Percentiles rank a stretch among this genome's conserved stretches.
These are phyloP conservation scores for Pachysandra terminalis DNA, from an alignment of 164 flowering plant species.

Conservation along the genomic window DNA sequence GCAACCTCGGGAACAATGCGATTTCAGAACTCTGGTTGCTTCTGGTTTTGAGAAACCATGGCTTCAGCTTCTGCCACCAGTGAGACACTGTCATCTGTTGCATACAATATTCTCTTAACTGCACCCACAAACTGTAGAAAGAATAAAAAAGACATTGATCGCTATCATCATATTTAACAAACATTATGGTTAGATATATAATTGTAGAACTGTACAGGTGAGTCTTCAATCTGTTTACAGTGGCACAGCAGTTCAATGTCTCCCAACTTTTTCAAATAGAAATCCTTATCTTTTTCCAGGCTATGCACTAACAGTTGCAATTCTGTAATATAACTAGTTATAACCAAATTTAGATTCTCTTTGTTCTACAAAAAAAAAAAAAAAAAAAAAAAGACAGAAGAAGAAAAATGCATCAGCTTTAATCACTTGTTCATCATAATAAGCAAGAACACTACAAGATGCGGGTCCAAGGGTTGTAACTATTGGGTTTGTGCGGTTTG, in stretches of 20 bases:
- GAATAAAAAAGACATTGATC: background rate
- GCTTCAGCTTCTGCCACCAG: conserved; percentile 62
- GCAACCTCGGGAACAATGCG: conserved; percentile 44
- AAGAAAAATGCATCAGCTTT: background rate
- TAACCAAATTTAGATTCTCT: background rate
- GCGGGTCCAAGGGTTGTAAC: too few species aligned
- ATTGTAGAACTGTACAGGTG: conserved; percentile 30
- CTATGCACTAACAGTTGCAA: too few species aligned
- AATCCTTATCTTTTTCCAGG: too few species aligned
- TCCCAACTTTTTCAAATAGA: conserved; percentile 63
- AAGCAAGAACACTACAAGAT: conserved; percentile 36
- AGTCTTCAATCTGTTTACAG: too few species aligned
- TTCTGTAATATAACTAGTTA: conserved; percentile 49
- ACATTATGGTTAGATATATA: too few species aligned
- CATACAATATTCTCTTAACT: conserved; percentile 55
- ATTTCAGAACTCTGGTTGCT: conserved; percentile 27
- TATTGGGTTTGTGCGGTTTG: too few species aligned
- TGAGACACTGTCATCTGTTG: conserved; percentile 52
- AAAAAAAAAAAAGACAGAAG: background rate
- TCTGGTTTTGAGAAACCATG: conserved; percentile 27
- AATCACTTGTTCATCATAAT: conserved; percentile 59
- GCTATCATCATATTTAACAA: too few species aligned
- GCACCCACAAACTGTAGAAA: conserved; percentile 53
- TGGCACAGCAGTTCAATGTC: conserved; percentile 78
- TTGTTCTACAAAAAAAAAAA: too few species aligned